Conservation (phyloP, 176 grass and related monocot species). For the Metroxylon sagu region DNA sequence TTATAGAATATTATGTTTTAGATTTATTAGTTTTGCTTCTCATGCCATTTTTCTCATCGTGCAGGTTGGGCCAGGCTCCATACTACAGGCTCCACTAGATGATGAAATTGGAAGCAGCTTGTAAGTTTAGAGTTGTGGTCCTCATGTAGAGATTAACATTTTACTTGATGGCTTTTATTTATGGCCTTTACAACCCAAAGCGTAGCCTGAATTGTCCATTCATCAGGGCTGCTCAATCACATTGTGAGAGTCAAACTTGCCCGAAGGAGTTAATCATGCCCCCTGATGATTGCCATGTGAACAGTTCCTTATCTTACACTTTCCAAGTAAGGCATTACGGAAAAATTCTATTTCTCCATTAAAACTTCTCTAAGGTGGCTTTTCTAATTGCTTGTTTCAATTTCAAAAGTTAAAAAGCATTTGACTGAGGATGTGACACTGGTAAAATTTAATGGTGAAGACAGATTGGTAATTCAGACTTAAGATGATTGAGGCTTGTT, state of each 20-base stretch:
- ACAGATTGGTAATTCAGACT: too few species aligned
- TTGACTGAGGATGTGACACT: too few species aligned
- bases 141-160: too few species aligned
- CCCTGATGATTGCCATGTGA: constrained; percentile 96
- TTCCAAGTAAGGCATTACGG: constrained; percentile 52
- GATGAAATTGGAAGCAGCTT: constrained; percentile 64
- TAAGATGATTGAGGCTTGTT: too few species aligned
- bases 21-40: too few species aligned
- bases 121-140: constrained; percentile 40
- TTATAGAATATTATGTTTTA: too few species aligned
- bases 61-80: constrained; percentile 87
- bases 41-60: constrained; percentile 26
- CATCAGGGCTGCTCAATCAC: constrained; percentile 55
- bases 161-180: constrained; percentile 1
- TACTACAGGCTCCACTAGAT: constrained; percentile 82
- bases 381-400: too few species aligned
- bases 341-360: constrained; percentile 8
- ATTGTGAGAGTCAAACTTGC: constrained; percentile 85
- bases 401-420: too few species aligned
- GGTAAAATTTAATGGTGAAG: too few species aligned
- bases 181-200: constrained; percentile 26
- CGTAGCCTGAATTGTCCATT: constrained; percentile 26
- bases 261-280: constrained; percentile 88
- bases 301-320: constrained; percentile 82
- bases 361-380: neutral